These are phyloP conservation scores for Zymoseptoria passerinii DNA, from an alignment of 2,329 filamentous ascomycete genomes.

Conservation along the genomic window DNA sequence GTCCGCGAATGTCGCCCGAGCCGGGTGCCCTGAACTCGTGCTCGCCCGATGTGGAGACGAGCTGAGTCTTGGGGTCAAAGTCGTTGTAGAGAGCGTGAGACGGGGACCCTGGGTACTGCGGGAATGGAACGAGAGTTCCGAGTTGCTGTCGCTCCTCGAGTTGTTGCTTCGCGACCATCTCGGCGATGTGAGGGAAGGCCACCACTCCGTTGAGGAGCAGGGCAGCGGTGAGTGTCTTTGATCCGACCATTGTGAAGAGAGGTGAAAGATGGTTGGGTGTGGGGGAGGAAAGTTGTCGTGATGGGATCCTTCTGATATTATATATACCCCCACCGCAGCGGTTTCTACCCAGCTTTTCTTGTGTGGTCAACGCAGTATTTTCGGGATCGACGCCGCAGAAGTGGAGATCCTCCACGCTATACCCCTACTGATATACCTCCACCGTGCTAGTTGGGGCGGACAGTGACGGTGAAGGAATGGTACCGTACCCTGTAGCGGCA, in stretches of 20 bases:
- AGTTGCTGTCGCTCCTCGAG: constrained; percentile 6
- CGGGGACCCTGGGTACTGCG: constrained; percentile 18
- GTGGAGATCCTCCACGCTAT: not conserved
- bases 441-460: not conserved
- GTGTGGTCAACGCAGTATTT: not conserved
- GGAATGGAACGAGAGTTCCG: constrained; percentile 14
- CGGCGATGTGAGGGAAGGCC: constrained; percentile 19
- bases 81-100: constrained; percentile 15
- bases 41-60: constrained; percentile 20
- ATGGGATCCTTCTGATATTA: not conserved
- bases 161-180: constrained; percentile 15
- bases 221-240: constrained; percentile 5
- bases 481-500: not conserved
- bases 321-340: not conserved
- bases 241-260: not conserved
- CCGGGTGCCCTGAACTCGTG: constrained; percentile 18
- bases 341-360: not conserved
- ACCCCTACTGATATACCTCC: not conserved
- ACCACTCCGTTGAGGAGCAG: constrained; percentile 12
- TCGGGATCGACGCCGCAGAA: not conserved
- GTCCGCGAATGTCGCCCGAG: constrained; percentile 20
- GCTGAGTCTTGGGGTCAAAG: constrained; percentile 23
- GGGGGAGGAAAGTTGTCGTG: not conserved
- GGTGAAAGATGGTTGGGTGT: not conserved
- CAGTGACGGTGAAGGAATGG: not conserved